Percentiles rank a stretch among this genome's conserved stretches.
phyloP scores from a whole-genome alignment of 2,329 filamentous ascomycete genomes.

The Arthrobotrys sphaeroides region DNA sequence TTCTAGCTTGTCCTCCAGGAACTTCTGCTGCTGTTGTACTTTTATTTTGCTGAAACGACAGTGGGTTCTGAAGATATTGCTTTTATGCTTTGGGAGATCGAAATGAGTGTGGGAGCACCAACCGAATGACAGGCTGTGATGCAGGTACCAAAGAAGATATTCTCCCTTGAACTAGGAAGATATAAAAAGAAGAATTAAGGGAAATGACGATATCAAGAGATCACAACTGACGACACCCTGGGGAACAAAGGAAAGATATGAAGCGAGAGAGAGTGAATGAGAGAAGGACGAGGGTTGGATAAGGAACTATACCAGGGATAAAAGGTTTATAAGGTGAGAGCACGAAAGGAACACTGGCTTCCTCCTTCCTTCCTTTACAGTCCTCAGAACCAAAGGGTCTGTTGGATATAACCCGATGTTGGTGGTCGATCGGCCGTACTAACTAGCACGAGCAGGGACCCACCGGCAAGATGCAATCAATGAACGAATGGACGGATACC shows the following conservation, averaged over 20 bases:
- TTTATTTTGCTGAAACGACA: not conserved
- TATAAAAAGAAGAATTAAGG: not conserved
- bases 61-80: not conserved
- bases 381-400: conserved; percentile 27
- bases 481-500: conserved; percentile 17
- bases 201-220: conserved; percentile 17
- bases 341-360: conserved; percentile 15
- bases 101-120: conserved; percentile 44
- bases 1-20: conserved; percentile 35
- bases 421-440: conserved; percentile 28
- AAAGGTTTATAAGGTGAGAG: conserved; percentile 4
- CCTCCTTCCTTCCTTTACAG: conserved; percentile 25
- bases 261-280: not conserved
- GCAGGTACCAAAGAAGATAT: conserved; percentile 27
- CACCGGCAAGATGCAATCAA: conserved; percentile 17
- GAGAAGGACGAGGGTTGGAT: conserved; percentile 42
- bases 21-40: not conserved
- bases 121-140: conserved; percentile 15
- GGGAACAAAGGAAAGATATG: conserved; percentile 21
- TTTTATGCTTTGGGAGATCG: conserved; percentile 2
- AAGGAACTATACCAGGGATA: conserved; percentile 11
- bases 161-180: not conserved
- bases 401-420: conserved; percentile 21
- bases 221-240: conserved; percentile 11
- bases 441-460: conserved; percentile 8